Evolutionary conservation across 164 flowering plant species (phyloP), one percentile per base, ranked within the genome.

Genomic region (Magnolia changhungtana): DNA sequence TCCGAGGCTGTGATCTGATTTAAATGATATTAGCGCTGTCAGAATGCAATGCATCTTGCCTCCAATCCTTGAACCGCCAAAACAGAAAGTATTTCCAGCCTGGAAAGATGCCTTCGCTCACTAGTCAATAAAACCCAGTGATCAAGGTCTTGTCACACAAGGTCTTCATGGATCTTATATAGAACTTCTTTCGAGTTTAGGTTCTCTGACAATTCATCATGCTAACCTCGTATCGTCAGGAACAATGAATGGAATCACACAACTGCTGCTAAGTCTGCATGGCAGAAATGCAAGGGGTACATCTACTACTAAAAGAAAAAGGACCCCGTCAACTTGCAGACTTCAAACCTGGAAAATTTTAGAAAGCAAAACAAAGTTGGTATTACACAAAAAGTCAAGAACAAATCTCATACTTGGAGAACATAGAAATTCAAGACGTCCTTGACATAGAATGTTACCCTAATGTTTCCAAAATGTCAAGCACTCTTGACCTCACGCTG

Each of bases 271-370:
- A 66, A 63, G 82, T 77, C 84, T 76, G 78, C 83, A 80, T 64
- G 50, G 50, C 7, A 29, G 18, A 24, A 50, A 84, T 31, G 74
- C 64, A 74, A 66, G 14, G 45, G 51, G 13, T 27, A 9, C 68
- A 69, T 76, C 84, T 76, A 78, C 66, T 45, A 77, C 59, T 83
- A 82, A n/a, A 61, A 59, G 82, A 69, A 72, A 9, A 27, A 23
- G 79, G 80, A 76, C 68, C 77, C 68, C 63, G 11, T 69, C 59
- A 70, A 78, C 77, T 73, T 61, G 79, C 78, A 84, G 81, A 82
- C 77, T 72, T 81, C 84, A 83, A 55, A 86, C 90, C 94, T 92
- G 89, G 8, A 74, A 45, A 31, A 31, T 29, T 8, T 16, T 5
- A 9, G 45, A 63, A 8, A 11, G 24, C n/a, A 66, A 66, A 66